Evolutionary conservation across 129 eudicot species (phyloP), one percentile per base, ranked within the genome.

Genomic region (Artemisia annua): DNA sequence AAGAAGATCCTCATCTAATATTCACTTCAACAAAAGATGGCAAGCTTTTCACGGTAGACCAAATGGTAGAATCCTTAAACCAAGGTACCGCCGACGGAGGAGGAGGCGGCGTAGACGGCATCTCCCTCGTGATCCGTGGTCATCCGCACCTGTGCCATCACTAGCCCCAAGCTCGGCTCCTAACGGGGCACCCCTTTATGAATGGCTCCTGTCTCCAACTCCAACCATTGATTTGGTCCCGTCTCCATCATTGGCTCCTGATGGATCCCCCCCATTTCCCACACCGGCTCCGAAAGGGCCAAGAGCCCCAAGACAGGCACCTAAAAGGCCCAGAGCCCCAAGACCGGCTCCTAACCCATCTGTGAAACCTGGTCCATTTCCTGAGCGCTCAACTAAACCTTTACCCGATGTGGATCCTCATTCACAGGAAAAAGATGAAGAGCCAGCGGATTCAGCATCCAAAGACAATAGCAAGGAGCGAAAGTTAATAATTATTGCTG

Each of bases 401-500:
- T 24, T 18, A 53, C 71, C 58, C 7, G 24, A 59, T 59, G 58
- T 13, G 18, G 75, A 67, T 14, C 26, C 26, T 13, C 8, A 9
- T 46, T 22, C 74, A 9, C 17, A 18, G 66, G 82, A 78, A 71
- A 71, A 71, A 53, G 32, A 50, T 3, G 22, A 30, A 28, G 55
- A 46, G 52, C 61, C 61, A 15, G 13, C 49, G 11, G 67, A 52
- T 46, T 63, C 55, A 13, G 24, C 68, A 2, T 61, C 70, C 1
- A 28, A 63, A 63, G 66, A 55, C 30, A 49, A 65, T 26, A 67
- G 28, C 71, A 70, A 78, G 39, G 82, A 78, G 61, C 67, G 72
- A 17, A 78, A 71, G 51, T 64, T 78, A 10, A 39, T 78, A 50
- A 78, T 78, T 49, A 71, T 78, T 46, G 82, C 82, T 24, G 52